phyloP scores from a whole-genome alignment of 2,329 filamentous ascomycete genomes.

The Lizonia empirigonia region DNA sequence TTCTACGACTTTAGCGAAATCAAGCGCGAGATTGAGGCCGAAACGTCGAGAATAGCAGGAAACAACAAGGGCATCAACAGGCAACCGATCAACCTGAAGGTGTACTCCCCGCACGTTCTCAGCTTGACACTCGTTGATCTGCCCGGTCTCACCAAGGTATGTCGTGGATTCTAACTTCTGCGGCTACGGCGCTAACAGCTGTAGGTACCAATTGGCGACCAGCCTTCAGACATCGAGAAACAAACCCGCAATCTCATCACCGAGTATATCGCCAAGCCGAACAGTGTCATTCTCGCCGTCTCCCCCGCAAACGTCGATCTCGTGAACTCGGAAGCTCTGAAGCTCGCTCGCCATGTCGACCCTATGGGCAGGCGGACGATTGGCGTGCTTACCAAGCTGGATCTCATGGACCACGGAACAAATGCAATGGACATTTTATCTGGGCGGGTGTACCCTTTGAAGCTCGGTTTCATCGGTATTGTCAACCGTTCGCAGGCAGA shows the following conservation, averaged over 20 bases:
- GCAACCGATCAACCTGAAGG: conserved; percentile 96
- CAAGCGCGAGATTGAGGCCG: conserved; percentile 94
- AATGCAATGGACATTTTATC: conserved; percentile 98
- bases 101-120: conserved; percentile 95
- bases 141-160: conserved; percentile 90
- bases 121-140: conserved; percentile 96
- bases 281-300: conserved; percentile 96
- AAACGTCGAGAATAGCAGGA: conserved; percentile 91
- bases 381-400: conserved; percentile 94
- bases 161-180: conserved; percentile 20
- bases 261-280: conserved; percentile 98
- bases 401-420: conserved; percentile 98
- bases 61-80: conserved; percentile 98
- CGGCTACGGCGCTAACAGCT: conserved; percentile 33
- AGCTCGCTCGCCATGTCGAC: conserved; percentile 95
- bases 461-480: conserved; percentile 96
- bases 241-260: conserved; percentile 95
- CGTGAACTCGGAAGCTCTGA: conserved; percentile 96
- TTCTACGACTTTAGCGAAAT: conserved; percentile 93
- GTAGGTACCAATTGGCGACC: conserved; percentile 93
- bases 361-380: conserved; percentile 93
- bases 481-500: conserved; percentile 98
- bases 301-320: conserved; percentile 98
- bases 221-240: conserved; percentile 97
- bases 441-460: conserved; percentile 92